These are phyloP conservation scores for Chamaenerion angustifolium DNA, from an alignment of 345 rosid species.

Conservation along the genomic window DNA sequence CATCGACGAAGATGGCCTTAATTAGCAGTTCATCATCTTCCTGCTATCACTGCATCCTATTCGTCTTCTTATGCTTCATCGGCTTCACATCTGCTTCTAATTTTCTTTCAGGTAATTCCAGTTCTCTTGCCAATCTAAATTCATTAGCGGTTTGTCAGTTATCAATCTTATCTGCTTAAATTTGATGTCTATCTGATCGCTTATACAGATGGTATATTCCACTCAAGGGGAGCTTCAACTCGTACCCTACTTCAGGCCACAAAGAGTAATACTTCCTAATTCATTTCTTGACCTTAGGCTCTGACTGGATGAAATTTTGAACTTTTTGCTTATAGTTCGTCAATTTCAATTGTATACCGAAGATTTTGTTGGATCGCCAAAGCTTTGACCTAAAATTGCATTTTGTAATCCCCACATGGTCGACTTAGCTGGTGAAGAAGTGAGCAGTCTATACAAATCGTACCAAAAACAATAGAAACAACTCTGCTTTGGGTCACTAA, in stretches of 20 bases:
- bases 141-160: too few relatives aligned
- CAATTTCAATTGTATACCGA: too few relatives aligned
- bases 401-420: too few relatives aligned
- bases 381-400: too few relatives aligned
- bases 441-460: too few relatives aligned
- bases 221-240: conserved; percentile 19
- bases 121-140: too few relatives aligned
- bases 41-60: conserved; percentile 1
- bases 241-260: conserved; percentile 62
- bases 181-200: neutral
- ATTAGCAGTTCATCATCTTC: neutral
- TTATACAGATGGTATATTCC: conserved; percentile 30
- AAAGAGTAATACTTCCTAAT: conserved; percentile 18
- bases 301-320: neutral
- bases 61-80: conserved; percentile 3
- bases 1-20: neutral
- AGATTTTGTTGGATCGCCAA: too few relatives aligned
- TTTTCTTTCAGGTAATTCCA: neutral
- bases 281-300: neutral
- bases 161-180: too few relatives aligned
- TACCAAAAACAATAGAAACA: too few relatives aligned
- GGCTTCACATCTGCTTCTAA: conserved; percentile 1
- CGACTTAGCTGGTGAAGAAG: too few relatives aligned
- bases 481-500: too few relatives aligned
- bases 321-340: too few relatives aligned